Conservation (phyloP, 169 alveolate genomes). For the Condylostoma magnum region DNA sequence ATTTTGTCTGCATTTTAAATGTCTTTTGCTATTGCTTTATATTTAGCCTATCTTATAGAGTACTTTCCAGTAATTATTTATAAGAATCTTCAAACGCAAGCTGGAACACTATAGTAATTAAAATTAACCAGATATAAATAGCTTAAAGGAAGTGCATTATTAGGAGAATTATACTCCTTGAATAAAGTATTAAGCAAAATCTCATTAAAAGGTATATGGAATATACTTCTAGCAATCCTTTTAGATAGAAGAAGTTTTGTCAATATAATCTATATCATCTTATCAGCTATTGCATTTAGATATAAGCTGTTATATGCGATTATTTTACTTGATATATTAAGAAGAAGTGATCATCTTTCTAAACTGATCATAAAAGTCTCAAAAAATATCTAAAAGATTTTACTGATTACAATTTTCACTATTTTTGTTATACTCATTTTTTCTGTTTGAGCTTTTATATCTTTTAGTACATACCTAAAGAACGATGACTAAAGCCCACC, state of each 20-base stretch:
- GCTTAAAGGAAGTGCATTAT: no score
- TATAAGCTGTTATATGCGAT: conserved; percentile 33
- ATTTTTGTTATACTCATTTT: conserved; percentile 50
- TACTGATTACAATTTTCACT: conserved; percentile 46
- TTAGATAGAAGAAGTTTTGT: no score
- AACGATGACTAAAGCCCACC: conserved; percentile 32
- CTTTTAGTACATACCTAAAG: conserved; percentile 34
- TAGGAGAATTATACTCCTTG: no score
- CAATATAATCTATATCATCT: neutral
- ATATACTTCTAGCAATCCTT: no score
- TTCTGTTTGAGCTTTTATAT: neutral
- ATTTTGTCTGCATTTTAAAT: conserved; percentile 5
- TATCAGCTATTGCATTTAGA: neutral
- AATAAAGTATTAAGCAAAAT: no score
- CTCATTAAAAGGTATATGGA: no score
- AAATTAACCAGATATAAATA: no score
- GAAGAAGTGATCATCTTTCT: conserved; percentile 38
- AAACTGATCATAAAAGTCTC: conserved; percentile 50
- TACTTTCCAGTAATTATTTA: conserved; percentile 14
- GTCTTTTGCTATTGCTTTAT: neutral
- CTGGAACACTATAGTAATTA: no score
- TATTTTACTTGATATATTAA: conserved; percentile 48
- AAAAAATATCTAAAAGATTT: conserved; percentile 32
- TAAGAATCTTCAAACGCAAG: no score
- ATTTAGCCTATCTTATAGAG: neutral